These are phyloP conservation scores for Phaffia rhodozyma DNA, from an alignment of 1,284 basidiomycete genomes.

Conservation along the genomic window DNA sequence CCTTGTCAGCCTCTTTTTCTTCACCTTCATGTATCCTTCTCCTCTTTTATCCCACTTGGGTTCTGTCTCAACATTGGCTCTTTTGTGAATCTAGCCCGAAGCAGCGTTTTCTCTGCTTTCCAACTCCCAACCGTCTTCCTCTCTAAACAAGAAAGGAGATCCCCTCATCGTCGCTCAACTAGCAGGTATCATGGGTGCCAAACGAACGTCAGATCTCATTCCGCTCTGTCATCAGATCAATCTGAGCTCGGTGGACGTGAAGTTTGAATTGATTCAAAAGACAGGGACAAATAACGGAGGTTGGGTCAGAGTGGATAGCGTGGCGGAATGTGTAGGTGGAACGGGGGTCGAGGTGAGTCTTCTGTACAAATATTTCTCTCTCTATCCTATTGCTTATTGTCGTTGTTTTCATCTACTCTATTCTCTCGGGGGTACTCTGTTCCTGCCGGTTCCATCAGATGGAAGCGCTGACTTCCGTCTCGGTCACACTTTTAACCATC, in stretches of 20 bases:
- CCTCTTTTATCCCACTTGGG: conserved; percentile 29
- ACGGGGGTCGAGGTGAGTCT: conserved; percentile 58
- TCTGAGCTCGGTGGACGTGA: conserved; percentile 56
- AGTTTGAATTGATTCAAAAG: conserved; percentile 41
- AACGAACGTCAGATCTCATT: conserved; percentile 67
- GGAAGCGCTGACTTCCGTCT: conserved; percentile 79
- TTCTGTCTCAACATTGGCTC: conserved; percentile 53
- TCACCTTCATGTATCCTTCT: not conserved
- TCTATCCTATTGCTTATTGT: not conserved
- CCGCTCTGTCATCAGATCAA: conserved; percentile 72
- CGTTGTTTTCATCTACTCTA: not conserved
- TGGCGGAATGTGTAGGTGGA: conserved; percentile 59
- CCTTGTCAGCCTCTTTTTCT: conserved; percentile 32
- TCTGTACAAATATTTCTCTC: not conserved
- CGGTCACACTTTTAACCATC: conserved; percentile 62
- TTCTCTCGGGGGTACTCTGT: not conserved
- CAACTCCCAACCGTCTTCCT: conserved; percentile 19
- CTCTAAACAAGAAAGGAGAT: conserved; percentile 52
- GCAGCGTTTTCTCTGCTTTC: conserved; percentile 44
- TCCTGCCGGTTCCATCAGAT: conserved; percentile 37
- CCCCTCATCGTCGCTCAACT: conserved; percentile 65
- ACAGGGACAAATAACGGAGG: conserved; percentile 26
- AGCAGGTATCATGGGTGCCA: conserved; percentile 76
- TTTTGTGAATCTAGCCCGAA: conserved; percentile 31
- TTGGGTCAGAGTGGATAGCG: conserved; percentile 53